phyloP scores from a whole-genome alignment of 129 eudicot species.

The Centaurea solstitialis region DNA sequence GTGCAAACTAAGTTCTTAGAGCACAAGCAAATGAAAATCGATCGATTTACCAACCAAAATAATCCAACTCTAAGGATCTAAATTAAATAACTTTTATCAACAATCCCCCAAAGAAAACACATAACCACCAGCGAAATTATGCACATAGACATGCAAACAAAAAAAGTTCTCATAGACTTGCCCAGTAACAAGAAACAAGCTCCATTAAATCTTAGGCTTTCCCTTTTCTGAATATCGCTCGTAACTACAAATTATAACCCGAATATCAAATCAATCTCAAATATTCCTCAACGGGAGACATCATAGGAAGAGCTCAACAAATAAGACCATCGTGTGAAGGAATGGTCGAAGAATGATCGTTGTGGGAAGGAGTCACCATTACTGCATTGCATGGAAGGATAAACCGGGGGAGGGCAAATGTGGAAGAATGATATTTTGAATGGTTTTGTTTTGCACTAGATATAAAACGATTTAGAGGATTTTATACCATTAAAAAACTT shows the following conservation, averaged over 20 bases:
- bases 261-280: conserved; percentile 12
- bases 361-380: neutral
- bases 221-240: conserved; percentile 9
- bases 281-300: neutral
- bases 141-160: neutral
- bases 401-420: too few relatives aligned
- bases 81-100: neutral
- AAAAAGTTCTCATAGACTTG: neutral
- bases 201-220: conserved; percentile 12
- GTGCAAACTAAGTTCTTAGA: neutral
- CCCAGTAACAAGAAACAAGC: conserved; percentile 17
- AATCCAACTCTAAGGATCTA: conserved; percentile 11
- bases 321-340: neutral
- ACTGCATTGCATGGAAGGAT: too few relatives aligned
- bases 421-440: too few relatives aligned
- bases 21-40: neutral
- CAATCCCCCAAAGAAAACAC: neutral
- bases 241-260: conserved; percentile 16
- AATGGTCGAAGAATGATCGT: neutral
- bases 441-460: neutral
- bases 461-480: neutral
- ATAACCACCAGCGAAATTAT: conserved; percentile 1
- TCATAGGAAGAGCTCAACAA: neutral
- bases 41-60: conserved; percentile 1
- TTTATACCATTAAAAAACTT: neutral